These are phyloP conservation scores for Wickerhamomyces bisporus DNA, from an alignment of 805 yeast genomes.

Conservation along the genomic window DNA sequence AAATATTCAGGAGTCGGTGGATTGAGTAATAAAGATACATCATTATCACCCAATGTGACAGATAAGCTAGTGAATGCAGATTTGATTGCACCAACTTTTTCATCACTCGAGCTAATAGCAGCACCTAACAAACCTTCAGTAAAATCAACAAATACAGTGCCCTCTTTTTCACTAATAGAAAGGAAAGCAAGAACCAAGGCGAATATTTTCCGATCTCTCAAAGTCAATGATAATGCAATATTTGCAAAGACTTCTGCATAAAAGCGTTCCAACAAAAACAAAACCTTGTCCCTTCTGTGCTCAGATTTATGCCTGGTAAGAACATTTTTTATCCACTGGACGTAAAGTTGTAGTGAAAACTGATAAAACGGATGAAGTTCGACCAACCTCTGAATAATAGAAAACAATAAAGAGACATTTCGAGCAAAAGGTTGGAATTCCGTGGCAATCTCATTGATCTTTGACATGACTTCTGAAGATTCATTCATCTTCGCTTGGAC, in stretches of 20 bases:
- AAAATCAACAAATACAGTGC: constrained; percentile 13
- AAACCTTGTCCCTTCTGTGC: constrained; percentile 17
- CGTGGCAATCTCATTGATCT: constrained; percentile 44
- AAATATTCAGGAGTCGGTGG: too few relatives aligned
- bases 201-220: constrained; percentile 21
- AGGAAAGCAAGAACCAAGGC: constrained; percentile 36
- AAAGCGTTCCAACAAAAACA: constrained; percentile 31
- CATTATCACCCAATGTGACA: background rate
- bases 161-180: constrained; percentile 17
- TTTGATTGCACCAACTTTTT: background rate
- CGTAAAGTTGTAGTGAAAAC: constrained; percentile 45
- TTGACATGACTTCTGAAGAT: constrained; percentile 47
- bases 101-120: background rate
- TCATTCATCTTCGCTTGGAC: constrained; percentile 50
- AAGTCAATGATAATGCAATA: constrained; percentile 40
- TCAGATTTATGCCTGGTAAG: constrained; percentile 7
- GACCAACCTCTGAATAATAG: constrained; percentile 38
- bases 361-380: constrained; percentile 50
- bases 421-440: constrained; percentile 51
- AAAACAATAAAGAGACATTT: constrained; percentile 47
- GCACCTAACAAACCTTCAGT: constrained; percentile 5
- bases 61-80: constrained; percentile 4
- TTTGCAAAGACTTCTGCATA: constrained; percentile 42
- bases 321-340: constrained; percentile 30
- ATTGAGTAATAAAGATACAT: background rate